Evolutionary conservation across 2,329 filamentous ascomycete species (phyloP), one percentile per base, ranked within the genome.

Genomic region (Chalaropsis ovoidea): DNA sequence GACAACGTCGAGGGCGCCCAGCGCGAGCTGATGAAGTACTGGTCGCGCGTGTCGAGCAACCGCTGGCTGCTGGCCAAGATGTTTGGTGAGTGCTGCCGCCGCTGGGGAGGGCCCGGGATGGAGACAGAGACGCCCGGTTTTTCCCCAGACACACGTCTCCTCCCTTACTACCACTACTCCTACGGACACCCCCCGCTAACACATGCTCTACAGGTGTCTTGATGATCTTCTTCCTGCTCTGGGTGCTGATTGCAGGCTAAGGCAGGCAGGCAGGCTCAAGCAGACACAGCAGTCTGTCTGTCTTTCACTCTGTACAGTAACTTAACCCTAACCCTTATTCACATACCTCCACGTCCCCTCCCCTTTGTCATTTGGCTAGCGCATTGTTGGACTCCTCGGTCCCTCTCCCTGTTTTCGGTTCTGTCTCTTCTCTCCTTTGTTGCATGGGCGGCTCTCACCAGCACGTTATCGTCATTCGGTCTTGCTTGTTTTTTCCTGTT

Each of bases 1-100:
- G 93, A 97, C 72, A 99, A 99, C 71, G 93, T 99, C n/a, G 85
- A 96, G 72, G 94, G 94, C 19, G 94, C 94, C 5, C 94, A 99
- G 74, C 82, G 92, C 69, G 93, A 99, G 76, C 75, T 99, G 72
- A 84, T 99, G 77, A 96, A 96, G 75, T 99, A 97, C 77, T 99
- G 94, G 93, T 88, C 85, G 35, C 83, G 92, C 49, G 92, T 97
- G 35, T 94, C 90, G 66, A 90, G 92, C 69, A 99, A 99, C 78
- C 82, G 94, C 69, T 97, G 93, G 94, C 78, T 99, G 69, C 86
- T 97, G 71, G 91, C 91, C 54, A 89, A 88, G 74, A 86, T 86
- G 83, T 78, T 78, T 74, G 76, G 66, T 67, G 62, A 63, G 66
- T 67, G 4, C 8, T 39, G 11, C 42, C 17, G n/a, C n/a, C n/a